Conservation (phyloP, 306 rosid genomes). For the Trichosanthes cucumerina region DNA sequence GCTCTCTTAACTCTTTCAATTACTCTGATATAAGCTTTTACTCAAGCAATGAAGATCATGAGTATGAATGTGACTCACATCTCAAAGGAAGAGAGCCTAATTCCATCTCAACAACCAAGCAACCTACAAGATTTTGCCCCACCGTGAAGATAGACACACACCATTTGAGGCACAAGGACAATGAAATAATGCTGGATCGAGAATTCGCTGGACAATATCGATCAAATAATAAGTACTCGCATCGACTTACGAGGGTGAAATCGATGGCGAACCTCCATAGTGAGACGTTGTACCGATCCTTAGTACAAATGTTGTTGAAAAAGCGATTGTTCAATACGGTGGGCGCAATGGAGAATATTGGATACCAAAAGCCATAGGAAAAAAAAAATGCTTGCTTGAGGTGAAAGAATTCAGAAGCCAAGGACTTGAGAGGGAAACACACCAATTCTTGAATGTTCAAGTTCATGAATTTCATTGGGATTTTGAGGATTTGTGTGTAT, state of each 20-base stretch:
- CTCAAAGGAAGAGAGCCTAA: constrained; percentile 12
- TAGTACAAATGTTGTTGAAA: constrained; percentile 46
- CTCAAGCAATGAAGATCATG: constrained; percentile 34
- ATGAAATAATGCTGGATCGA: background rate
- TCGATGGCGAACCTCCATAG: constrained; percentile 42
- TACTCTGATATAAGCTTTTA: constrained; percentile 35
- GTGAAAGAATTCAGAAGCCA: background rate
- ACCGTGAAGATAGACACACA: constrained; percentile 15
- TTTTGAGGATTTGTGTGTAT: background rate
- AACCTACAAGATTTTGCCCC: constrained; percentile 64
- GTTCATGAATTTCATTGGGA: background rate
- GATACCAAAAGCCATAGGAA: constrained; percentile 31
- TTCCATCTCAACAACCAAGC: constrained; percentile 19
- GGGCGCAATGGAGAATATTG: constrained; percentile 57
- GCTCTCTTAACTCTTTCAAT: constrained; percentile 50
- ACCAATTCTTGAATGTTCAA: background rate
- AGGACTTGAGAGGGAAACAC: background rate
- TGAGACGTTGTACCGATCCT: constrained; percentile 41
- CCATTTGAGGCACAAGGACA: background rate
- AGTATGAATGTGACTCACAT: constrained; percentile 17
- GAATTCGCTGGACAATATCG: background rate
- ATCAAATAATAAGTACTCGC: background rate
- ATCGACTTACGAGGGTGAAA: constrained; percentile 21
- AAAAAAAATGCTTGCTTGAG: background rate
- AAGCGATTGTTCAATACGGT: constrained; percentile 51